phyloP scores from a whole-genome alignment of 805 yeast species.

The Myxozyma monticola region DNA sequence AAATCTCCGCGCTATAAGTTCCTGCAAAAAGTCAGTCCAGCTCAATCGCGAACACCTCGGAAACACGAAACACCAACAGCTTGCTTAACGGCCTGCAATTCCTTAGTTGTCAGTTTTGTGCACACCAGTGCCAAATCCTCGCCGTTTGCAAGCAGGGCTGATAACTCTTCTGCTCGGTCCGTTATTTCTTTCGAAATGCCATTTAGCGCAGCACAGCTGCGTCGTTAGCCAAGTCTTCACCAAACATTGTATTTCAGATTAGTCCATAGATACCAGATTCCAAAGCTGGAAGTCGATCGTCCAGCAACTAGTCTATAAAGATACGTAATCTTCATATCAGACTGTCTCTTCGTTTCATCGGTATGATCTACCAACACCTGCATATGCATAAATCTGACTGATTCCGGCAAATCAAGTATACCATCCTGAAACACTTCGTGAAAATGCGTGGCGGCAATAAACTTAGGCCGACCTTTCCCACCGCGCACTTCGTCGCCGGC shows the following conservation, averaged over 20 bases:
- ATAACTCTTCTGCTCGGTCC: conserved; percentile 39
- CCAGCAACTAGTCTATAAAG: conserved; percentile 18
- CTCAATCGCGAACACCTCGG: background rate
- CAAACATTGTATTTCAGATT: background rate
- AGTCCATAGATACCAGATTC: conserved; percentile 18
- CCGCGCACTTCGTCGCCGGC: too few species aligned
- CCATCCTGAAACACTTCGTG: conserved; percentile 35
- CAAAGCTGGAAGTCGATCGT: conserved; percentile 20
- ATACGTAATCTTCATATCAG: conserved; percentile 23
- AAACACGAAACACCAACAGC: conserved; percentile 12
- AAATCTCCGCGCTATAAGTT: conserved; percentile 38
- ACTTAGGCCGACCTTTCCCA: conserved; percentile 33
- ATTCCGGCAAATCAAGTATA: conserved; percentile 15
- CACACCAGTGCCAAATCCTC: conserved; percentile 32
- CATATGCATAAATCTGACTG: conserved; percentile 42
- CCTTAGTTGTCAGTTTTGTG: conserved; percentile 26
- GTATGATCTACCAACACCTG: conserved; percentile 35
- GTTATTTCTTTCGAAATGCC: conserved; percentile 41
- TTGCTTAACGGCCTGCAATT: conserved; percentile 19
- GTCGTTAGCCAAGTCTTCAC: background rate
- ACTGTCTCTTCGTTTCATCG: background rate
- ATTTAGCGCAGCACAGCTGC: conserved; percentile 45
- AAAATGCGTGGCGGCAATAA: conserved; percentile 47
- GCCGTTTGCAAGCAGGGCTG: conserved; percentile 25
- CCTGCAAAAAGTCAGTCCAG: conserved; percentile 6